Base-by-base conservation (phyloP, 768 basidiomycete genomes). In the Tulasnella sp. region DNA sequence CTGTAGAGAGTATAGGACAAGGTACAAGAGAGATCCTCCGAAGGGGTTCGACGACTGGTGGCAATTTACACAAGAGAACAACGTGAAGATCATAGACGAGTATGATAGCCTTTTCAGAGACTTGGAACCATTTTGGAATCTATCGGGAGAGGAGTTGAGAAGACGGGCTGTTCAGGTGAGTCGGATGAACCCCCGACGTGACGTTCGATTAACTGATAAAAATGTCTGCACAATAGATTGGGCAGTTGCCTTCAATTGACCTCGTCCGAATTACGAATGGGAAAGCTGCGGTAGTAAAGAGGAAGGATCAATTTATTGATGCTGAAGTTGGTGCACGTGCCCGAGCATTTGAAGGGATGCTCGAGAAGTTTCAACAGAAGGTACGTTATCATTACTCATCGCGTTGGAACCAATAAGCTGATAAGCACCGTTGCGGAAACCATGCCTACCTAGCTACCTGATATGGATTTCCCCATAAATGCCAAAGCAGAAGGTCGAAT, bases 381-480 rank as follows among this genome's bases (percentile, higher is more conserved):
- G 47, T 48, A 28, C 9, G 24, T 46, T n/a, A 20, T 46, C 13
- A 13, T n/a, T n/a, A n/a, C n/a, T n/a, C n/a, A n/a, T n/a, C n/a
- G n/a, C n/a, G n/a, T n/a, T n/a, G n/a, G n/a, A n/a, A n/a, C n/a
- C n/a, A n/a, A n/a, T n/a, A n/a, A n/a, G n/a, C n/a, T n/a, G n/a
- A n/a, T n/a, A n/a, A n/a, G n/a, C n/a, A n/a, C n/a, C n/a, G n/a
- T n/a, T n/a, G n/a, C n/a, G n/a, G n/a, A n/a, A n/a, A 15, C n/a
- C 28, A 51, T 44, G 53, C 51, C 60, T 20, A 32, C 39, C 2
- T 61, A 89, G 79, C 73, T 98, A 4, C 92, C 93, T 10, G 79
- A 96, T 68, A 80, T 99, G 80, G 83, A 95, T 59, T 80, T 99
- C 57, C 78, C 93, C 0, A 78, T 99, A 66, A 98, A 96, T 59